A percentile compares a stretch with the other conserved stretches of the same genome.
These are phyloP conservation scores for Salix purpurea DNA, from an alignment of 345 rosid genomes.

Conservation along the genomic window DNA sequence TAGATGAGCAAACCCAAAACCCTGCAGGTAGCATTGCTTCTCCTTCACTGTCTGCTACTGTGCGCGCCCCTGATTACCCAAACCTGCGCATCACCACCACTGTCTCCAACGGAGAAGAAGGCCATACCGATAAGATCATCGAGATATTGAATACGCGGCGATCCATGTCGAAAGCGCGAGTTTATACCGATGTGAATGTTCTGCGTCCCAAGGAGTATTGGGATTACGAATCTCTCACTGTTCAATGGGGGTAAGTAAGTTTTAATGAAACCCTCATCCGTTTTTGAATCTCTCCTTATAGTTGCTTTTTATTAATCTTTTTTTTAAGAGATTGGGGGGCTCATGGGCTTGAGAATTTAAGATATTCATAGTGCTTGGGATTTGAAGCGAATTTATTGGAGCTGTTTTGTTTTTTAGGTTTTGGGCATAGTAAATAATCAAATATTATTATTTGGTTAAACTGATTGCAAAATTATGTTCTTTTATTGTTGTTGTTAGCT, in stretches of 20 bases:
- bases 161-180: slow-evolving; percentile 84
- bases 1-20: neutral
- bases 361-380: neutral
- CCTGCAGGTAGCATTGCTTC: neutral
- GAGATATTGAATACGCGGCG: slow-evolving; percentile 36
- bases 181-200: slow-evolving; percentile 80
- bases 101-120: slow-evolving; percentile 6
- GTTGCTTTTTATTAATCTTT: neutral
- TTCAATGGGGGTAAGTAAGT: slow-evolving; percentile 65
- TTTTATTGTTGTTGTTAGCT: too few species aligned
- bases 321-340: neutral
- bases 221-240: slow-evolving; percentile 52
- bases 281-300: neutral
- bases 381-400: neutral
- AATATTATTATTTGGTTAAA: too few species aligned
- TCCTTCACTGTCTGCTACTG: slow-evolving; percentile 40
- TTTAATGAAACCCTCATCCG: slow-evolving; percentile 3
- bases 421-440: too few species aligned
- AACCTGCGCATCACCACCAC: slow-evolving; percentile 25
- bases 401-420: neutral
- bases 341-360: neutral
- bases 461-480: too few species aligned
- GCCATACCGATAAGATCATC: slow-evolving; percentile 9
- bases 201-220: slow-evolving; percentile 73
- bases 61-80: slow-evolving; percentile 44